Evolutionary conservation across 768 basidiomycete species (phyloP).

Genomic region (Boletus huronensis): DNA sequence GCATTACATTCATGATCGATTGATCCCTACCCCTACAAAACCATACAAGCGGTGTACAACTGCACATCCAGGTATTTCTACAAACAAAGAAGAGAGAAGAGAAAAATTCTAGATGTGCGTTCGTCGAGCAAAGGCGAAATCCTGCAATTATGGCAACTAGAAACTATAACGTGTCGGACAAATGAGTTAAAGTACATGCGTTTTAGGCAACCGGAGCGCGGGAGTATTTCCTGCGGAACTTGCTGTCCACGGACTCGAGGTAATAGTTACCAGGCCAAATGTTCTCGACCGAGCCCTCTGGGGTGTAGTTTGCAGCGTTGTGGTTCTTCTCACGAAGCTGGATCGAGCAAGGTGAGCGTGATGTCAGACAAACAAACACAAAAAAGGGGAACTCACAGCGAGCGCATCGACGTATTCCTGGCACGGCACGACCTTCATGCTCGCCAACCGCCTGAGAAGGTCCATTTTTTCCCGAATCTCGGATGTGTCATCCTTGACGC

Average conservation of each 20-base stretch:
- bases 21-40: not conserved
- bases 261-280: constrained; percentile 95
- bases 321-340: constrained; percentile 97
- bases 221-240: constrained; percentile 88
- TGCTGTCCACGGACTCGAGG: constrained; percentile 84
- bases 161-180: not conserved
- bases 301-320: constrained; percentile 81
- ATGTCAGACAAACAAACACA: not conserved
- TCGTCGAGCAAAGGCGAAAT: not conserved
- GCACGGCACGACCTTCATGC: constrained; percentile 89
- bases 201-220: constrained; percentile 34
- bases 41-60: constrained; percentile 12
- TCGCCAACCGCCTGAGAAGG: constrained; percentile 68
- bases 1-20: not conserved
- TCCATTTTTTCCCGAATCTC: constrained; percentile 82
- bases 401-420: constrained; percentile 89
- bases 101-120: constrained; percentile 10
- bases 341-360: not conserved
- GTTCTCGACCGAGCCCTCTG: constrained; percentile 83
- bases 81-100: not conserved
- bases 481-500: constrained; percentile 82
- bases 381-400: constrained; percentile 41
- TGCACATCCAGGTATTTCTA: constrained; percentile 7
- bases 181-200: not conserved
- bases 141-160: not conserved